phyloP scores from a whole-genome alignment of 176 grass and related monocot genomes.

The Oryza punctata region DNA sequence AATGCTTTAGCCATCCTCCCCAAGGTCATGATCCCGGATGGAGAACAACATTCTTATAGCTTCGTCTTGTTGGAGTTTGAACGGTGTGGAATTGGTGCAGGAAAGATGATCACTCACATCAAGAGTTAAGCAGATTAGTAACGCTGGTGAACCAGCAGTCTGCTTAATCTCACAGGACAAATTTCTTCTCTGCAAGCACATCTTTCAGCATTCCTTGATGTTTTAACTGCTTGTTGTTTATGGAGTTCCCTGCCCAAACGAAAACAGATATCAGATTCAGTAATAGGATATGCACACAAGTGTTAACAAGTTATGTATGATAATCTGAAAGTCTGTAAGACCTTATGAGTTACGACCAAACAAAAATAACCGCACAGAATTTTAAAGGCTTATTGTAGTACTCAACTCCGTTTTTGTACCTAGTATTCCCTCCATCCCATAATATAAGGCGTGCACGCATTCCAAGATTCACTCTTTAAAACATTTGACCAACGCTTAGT shows the following conservation, averaged over 20 bases:
- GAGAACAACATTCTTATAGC: constrained; percentile 50
- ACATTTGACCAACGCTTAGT: too few species aligned
- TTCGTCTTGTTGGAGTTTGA: constrained; percentile 36
- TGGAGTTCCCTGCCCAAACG: constrained; percentile 9
- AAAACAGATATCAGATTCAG: background rate
- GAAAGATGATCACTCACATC: constrained; percentile 37
- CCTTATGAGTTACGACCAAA: too few species aligned
- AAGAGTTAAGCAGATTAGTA: constrained; percentile 24
- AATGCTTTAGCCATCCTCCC: constrained; percentile 66
- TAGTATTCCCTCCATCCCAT: too few species aligned
- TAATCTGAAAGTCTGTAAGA: background rate
- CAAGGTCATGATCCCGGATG: constrained; percentile 41
- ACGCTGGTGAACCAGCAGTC: constrained; percentile 23
- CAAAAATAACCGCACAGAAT: background rate
- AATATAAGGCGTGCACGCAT: too few species aligned
- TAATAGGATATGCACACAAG: background rate
- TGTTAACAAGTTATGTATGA: background rate
- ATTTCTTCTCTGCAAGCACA: constrained; percentile 67
- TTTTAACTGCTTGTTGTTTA: constrained; percentile 8
- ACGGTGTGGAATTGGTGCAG: constrained; percentile 26
- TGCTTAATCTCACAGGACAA: constrained; percentile 38
- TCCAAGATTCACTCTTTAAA: too few species aligned
- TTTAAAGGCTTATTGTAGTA: background rate
- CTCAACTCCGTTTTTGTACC: background rate
- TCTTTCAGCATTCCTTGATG: constrained; percentile 93